Evolutionary conservation across 2,329 filamentous ascomycete genomes (phyloP).

Genomic region (Fusarium pseudograminearum): DNA sequence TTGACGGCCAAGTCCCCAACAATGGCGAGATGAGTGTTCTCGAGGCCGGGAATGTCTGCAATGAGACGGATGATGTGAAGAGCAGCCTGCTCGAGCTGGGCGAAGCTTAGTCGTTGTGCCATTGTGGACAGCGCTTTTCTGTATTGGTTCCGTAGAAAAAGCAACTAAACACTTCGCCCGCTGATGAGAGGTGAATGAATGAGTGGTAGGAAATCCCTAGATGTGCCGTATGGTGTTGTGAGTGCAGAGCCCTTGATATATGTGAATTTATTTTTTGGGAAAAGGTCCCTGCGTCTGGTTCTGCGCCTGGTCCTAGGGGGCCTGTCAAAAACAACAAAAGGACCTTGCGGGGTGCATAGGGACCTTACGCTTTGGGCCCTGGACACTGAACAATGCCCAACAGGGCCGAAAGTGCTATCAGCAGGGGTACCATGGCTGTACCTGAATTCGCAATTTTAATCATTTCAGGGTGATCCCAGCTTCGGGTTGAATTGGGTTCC

Average conservation of each 20-base stretch:
- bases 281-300: conserved; percentile 10
- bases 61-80: conserved; percentile 93
- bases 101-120: conserved; percentile 45
- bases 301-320: not conserved
- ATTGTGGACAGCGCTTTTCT: conserved; percentile 37
- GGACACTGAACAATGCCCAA: conserved; percentile 32
- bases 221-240: not conserved
- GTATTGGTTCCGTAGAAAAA: conserved; percentile 8
- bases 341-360: conserved; percentile 24
- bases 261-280: not conserved
- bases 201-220: conserved; percentile 1
- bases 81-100: conserved; percentile 75
- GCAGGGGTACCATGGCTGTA: conserved; percentile 25
- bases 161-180: conserved; percentile 38
- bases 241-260: conserved; percentile 27
- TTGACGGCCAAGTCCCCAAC: conserved; percentile 46
- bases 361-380: conserved; percentile 3
- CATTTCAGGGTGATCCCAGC: conserved; percentile 37
- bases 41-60: conserved; percentile 53
- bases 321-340: conserved; percentile 11
- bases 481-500: conserved; percentile 29
- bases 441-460: conserved; percentile 35
- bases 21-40: conserved; percentile 48
- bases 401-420: conserved; percentile 3
- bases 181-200: not conserved